These are phyloP conservation scores for Bipolaris cookei DNA, from an alignment of 2,329 filamentous ascomycete genomes.

Conservation along the genomic window DNA sequence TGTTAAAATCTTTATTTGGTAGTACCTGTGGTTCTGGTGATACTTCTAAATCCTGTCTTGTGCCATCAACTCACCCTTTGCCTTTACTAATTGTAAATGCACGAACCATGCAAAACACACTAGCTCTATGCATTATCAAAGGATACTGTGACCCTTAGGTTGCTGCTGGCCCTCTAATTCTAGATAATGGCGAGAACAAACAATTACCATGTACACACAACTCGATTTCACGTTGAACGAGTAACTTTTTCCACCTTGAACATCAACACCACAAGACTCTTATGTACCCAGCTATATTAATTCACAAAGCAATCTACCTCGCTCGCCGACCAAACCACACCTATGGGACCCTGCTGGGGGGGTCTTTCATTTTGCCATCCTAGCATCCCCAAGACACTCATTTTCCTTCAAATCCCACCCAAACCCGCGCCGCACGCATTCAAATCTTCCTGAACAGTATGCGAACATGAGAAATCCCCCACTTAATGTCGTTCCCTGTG, in stretches of 20 bases:
- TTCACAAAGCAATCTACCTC: background rate
- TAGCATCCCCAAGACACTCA: background rate
- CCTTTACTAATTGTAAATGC: too few relatives aligned
- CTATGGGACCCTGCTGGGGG: background rate
- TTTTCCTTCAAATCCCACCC: background rate
- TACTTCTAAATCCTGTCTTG: too few relatives aligned
- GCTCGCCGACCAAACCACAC: background rate
- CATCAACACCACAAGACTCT: background rate
- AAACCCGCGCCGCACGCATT: constrained; percentile 1
- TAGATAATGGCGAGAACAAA: background rate
- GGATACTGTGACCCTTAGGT: too few relatives aligned
- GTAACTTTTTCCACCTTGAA: background rate
- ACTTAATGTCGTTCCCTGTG: background rate
- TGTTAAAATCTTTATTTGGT: too few relatives aligned
- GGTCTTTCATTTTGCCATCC: background rate
- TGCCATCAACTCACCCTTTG: too few relatives aligned
- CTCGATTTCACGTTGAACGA: background rate
- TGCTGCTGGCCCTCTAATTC: too few relatives aligned
- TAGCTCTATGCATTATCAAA: too few relatives aligned
- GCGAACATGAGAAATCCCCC: background rate
- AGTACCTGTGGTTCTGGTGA: too few relatives aligned
- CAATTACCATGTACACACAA: background rate
- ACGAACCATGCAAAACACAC: too few relatives aligned
- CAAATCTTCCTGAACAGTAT: background rate
- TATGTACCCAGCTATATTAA: background rate